Base-by-base conservation (phyloP, 352 stramenopile species). In the Thraustochytrium sp. region DNA sequence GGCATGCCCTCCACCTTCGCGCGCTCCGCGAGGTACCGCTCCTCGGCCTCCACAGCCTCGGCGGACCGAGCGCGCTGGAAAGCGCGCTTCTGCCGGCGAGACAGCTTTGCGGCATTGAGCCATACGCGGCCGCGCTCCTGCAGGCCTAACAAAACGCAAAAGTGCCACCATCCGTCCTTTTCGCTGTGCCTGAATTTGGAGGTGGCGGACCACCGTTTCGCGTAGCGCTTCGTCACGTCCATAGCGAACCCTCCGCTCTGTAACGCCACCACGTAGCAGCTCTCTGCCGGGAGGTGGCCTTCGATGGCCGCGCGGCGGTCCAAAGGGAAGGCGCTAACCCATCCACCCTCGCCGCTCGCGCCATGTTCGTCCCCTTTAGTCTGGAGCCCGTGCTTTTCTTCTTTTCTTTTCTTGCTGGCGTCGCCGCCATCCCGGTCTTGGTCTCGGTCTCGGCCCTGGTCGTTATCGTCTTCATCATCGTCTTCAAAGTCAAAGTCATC, bases 1-100 rank as follows among this genome's bases (percentile, higher is more conserved):
- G 91, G 92, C 89, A 95, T 92, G 36, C 59, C 36, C 31, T 75
- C 62, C 4, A 37, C 9, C 29, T 55, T 13, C 16, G 62, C 62
- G 9, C 44, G 62, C 44, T 26, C 53, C 4, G 26, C 26, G 2
- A 54, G 40, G 36, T 75, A 29, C n/a, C 31, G 36, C 36, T 75
- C 62, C 31, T 75, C 62, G 38, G 13, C 53, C 3, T 13, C 23
- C 9, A 75, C 62, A 1, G n/a, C 37, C 40, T 56, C 44, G 26
- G 36, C n/a, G 13, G 59, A 72, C 23, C 21, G 8, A 18, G 59
- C 59, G 11, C 26, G 42, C 3, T 31, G 34, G 8, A 72, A 72
- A 16, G 59, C 59, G 13, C 8, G 34, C 8, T 26, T 11, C 40
- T 72, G 59, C 11, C 13, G 16, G 13, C 13, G 13, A 4, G 59